Conservation (phyloP, 495 filamentous ascomycete genomes). For the Penicillium dipodomyicola region DNA sequence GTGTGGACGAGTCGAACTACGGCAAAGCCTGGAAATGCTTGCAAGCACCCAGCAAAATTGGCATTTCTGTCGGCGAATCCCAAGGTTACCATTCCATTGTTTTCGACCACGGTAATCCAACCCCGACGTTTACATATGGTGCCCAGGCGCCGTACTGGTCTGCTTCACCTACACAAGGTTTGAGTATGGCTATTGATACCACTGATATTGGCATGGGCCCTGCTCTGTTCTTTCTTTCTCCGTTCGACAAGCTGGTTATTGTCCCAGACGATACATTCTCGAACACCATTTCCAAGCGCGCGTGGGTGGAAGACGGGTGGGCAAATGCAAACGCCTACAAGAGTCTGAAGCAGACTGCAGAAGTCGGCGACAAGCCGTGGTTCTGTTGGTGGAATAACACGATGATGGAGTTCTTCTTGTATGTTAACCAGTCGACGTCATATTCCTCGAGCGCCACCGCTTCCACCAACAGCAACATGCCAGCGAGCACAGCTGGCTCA, state of each 20-base stretch:
- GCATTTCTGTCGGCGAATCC: constrained; percentile 33
- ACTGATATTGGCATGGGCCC: constrained; percentile 62
- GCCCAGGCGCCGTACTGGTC: constrained; percentile 59
- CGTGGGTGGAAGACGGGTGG: constrained; percentile 29
- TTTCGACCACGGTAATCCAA: constrained; percentile 29
- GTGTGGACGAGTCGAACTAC: constrained; percentile 60
- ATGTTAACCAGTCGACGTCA: constrained; percentile 58
- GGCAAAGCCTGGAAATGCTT: constrained; percentile 68
- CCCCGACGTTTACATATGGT: constrained; percentile 60
- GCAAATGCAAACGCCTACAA: constrained; percentile 13
- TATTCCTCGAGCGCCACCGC: constrained; percentile 32
- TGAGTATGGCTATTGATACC: constrained; percentile 65
- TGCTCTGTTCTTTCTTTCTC: constrained; percentile 67
- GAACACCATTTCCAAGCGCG: constrained; percentile 29
- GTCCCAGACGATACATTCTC: constrained; percentile 55
- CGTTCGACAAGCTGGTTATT: constrained; percentile 82
- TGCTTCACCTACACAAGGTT: constrained; percentile 44
- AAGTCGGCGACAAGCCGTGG: constrained; percentile 71
- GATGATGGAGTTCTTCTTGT: constrained; percentile 77
- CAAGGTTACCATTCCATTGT: constrained; percentile 27
- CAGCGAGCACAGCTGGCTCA: constrained; percentile 23
- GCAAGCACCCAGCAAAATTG: constrained; percentile 36
- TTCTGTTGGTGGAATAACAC: constrained; percentile 87
- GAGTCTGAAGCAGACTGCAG: constrained; percentile 47
- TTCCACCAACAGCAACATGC: constrained; percentile 18